Evolutionary conservation across 768 basidiomycete species (phyloP), one percentile per base, ranked within the genome.

Genomic region (Tephrocybe sp.): DNA sequence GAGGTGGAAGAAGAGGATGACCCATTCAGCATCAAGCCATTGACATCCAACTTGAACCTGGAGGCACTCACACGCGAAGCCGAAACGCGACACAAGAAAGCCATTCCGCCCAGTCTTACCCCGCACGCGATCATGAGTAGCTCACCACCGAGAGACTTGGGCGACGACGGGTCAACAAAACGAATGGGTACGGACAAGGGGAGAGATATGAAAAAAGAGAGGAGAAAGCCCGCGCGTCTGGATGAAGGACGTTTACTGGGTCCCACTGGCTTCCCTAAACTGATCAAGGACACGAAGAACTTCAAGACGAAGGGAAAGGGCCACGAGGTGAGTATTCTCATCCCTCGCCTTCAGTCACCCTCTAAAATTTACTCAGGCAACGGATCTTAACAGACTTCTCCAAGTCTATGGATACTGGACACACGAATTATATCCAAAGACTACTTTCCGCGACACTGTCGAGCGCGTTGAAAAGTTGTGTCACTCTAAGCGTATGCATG

Each of bases 361-460:
- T 37, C 26, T 19, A 27, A 43, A 30, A 47, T 44, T 22, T n/a
- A 36, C 11, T 1, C 47, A 98, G 95, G 75, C 75, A n/a, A 67
- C 79, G 43, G 95, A 99, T 67, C 78, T 99, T 31, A 82, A 82
- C 54, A 76, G 88, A 31, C 69, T 98, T 12, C 72, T 98, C 47
- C 82, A 85, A 53, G 71, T 89, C 28, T 98, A 98, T 64, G 92
- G 94, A 61, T 89, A 93, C 59, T 99, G 97, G 97, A 80, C 92
- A 3, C 97, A 98, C 70, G 81, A 79, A 59, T 76, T 99, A 75
- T 95, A 88, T 63, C 97, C 97, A 4, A 92, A 88, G 60, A 86
- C 82, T 4, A 84, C 87, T 32, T 97, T 98, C 65, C 76, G 76
- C 37, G 94, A 97, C 61, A 96, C 93, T 0, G 83, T 96, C 5